Evolutionary conservation across 169 alveolate species (phyloP).

Genomic region (Toxoplasma gondii): DNA sequence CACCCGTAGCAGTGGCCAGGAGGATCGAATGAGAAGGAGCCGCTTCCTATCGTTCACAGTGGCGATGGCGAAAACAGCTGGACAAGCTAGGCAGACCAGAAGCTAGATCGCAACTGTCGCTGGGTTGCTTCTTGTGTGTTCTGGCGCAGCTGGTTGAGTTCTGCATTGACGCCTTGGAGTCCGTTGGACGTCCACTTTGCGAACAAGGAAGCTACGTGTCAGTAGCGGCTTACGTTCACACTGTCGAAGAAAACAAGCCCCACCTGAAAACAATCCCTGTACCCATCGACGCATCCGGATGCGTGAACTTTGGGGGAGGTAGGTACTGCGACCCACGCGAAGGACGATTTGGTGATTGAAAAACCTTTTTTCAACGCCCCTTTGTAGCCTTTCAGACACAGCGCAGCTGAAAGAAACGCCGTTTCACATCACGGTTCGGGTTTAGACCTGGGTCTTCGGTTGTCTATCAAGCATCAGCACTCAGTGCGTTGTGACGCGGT

Average conservation of each 20-base stretch:
- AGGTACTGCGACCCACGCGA: background rate
- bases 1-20: background rate
- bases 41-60: background rate
- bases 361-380: background rate
- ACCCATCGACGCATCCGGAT: background rate
- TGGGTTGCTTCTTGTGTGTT: background rate
- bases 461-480: background rate
- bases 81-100: background rate
- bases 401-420: background rate
- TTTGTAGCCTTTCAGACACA: background rate
- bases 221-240: background rate
- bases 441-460: background rate
- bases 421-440: background rate
- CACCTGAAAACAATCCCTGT: background rate
- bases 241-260: background rate
- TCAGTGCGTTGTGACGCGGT: background rate
- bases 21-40: background rate
- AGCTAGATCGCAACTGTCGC: background rate
- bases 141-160: slow-evolving; percentile 10
- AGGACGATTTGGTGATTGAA: background rate
- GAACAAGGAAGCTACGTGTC: background rate
- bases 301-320: slow-evolving; percentile 22
- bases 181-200: background rate
- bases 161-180: slow-evolving; percentile 11
- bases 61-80: background rate